Evolutionary conservation across 116 monocot genomes (phyloP), one percentile per base, ranked within the genome.

Genomic region (Dioscorea cayenensis): DNA sequence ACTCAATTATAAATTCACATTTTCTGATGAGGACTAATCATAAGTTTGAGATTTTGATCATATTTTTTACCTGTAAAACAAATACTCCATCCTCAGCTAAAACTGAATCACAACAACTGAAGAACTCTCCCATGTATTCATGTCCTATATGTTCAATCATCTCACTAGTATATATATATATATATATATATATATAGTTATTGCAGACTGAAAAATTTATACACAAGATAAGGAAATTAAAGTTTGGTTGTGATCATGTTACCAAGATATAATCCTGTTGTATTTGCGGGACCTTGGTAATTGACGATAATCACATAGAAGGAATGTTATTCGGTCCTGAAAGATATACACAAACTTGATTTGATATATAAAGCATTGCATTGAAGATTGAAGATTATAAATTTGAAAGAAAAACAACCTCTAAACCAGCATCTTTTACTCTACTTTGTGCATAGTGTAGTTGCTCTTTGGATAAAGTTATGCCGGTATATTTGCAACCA

Each of bases 101-200:
- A 51, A 91, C 71, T 6, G 85, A 82, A 49, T 99, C 99, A 65
- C 94, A 94, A 67, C 91, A 89, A 22, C 82, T 75, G 75, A 99
- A 99, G 80, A 99, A 99, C 25, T 94, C 89, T 27, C 85, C 99
- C 85, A 99, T 78, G 87, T 89, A 99, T 84, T 99, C 99, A 80
- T 99, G 99, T 6, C 99, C 99, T 66, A 99, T 91, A 32, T 70
- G 84, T 87, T 99, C 99, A 23, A 99, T 84, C 99, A 99, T 99
- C 81, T 94, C 99, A 79, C 99, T 99, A 77, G 49, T 83, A 64
- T 19, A 82, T 68, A 71, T 43, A 49, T 73, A 55, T 29, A 29
- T 29, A 29, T 29, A 29, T n/a, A n/a, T n/a, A n/a, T n/a, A 32
- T 32, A 32, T 32, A 32, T 32, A 32, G 32, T 32, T 32, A 32